These are phyloP conservation scores for Fusarium newnesense DNA, from an alignment of 2,329 filamentous ascomycete species.

Conservation along the genomic window DNA sequence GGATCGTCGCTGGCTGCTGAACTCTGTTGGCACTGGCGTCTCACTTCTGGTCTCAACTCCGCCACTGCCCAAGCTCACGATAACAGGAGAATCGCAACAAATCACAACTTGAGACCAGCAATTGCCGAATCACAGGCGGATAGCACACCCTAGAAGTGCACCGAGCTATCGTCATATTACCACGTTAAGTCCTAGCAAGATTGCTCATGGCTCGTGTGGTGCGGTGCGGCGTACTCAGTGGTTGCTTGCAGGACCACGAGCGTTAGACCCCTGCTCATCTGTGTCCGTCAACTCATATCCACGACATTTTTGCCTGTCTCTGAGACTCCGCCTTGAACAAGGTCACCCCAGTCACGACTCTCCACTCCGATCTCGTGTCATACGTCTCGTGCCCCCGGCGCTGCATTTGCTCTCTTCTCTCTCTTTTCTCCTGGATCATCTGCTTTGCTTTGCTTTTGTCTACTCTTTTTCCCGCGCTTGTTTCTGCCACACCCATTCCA, in stretches of 20 bases:
- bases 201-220: conserved; percentile 23
- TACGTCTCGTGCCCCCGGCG: conserved; percentile 27
- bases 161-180: neutral
- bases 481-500: conserved; percentile 45
- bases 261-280: conserved; percentile 30
- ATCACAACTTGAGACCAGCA: neutral
- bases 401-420: conserved; percentile 31
- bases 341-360: conserved; percentile 25
- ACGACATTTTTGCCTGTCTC: conserved; percentile 29
- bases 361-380: conserved; percentile 33
- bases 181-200: conserved; percentile 10
- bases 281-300: conserved; percentile 30
- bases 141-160: neutral
- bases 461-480: conserved; percentile 33
- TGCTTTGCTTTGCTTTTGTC: conserved; percentile 24
- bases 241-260: conserved; percentile 33
- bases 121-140: conserved; percentile 20
- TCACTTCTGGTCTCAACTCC: conserved; percentile 28
- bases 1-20: conserved; percentile 20
- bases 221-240: conserved; percentile 22
- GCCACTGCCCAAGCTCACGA: conserved; percentile 32
- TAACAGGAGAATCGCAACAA: neutral
- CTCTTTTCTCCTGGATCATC: conserved; percentile 29
- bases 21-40: conserved; percentile 15
- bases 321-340: conserved; percentile 36